Conservation (phyloP, 2,329 filamentous ascomycete genomes). For the Cladorrhinum sp. region DNA sequence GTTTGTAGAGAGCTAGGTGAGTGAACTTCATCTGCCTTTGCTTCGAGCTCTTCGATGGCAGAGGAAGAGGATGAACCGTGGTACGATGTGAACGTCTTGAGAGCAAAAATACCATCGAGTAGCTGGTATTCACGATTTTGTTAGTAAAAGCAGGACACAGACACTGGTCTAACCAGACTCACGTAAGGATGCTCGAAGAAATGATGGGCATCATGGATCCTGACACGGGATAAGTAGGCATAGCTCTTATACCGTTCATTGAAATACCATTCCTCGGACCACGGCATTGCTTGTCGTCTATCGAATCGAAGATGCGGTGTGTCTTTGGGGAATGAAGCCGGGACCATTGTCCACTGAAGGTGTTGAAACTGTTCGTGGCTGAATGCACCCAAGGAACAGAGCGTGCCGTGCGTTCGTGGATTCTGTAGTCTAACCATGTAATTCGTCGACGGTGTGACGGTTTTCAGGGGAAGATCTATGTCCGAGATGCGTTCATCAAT, state of each 20-base stretch:
- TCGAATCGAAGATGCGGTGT: background rate
- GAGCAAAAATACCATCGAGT: background rate
- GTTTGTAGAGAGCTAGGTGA: background rate
- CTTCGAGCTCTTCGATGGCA: no score
- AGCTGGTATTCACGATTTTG: background rate
- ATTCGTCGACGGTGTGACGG: background rate
- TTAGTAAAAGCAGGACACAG: no score
- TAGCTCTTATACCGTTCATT: background rate
- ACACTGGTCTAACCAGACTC: no score
- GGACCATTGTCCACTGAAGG: background rate
- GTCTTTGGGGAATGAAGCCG: background rate
- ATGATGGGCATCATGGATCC: background rate
- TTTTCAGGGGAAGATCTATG: background rate
- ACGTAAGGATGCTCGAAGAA: background rate
- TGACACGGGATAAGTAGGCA: background rate
- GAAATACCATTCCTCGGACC: background rate
- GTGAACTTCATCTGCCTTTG: background rate
- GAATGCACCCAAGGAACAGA: background rate
- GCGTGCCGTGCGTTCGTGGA: background rate
- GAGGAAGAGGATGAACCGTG: background rate
- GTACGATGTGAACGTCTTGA: background rate
- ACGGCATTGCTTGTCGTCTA: background rate
- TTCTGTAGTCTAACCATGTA: background rate
- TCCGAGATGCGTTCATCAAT: background rate
- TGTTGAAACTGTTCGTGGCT: background rate